These are phyloP conservation scores for Boletus semigastroideus DNA, from an alignment of 1,284 basidiomycete genomes.

Conservation along the genomic window DNA sequence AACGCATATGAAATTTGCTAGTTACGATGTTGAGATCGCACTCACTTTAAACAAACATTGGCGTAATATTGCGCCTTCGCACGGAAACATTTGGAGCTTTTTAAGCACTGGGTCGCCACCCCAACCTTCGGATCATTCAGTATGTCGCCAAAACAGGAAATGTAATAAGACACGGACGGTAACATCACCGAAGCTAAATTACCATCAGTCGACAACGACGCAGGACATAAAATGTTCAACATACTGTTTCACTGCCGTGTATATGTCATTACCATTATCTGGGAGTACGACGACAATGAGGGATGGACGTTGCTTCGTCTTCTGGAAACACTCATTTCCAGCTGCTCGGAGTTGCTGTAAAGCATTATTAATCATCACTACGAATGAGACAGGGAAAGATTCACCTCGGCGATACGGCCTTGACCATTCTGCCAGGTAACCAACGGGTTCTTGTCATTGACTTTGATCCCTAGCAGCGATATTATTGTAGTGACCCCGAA, in stretches of 20 bases:
- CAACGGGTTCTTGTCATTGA: conserved; percentile 42
- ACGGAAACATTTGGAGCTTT: conserved; percentile 56
- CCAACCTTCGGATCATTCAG: conserved; percentile 46
- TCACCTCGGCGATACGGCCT: conserved; percentile 48
- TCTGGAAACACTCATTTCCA: conserved; percentile 44
- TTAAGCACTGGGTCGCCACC: conserved; percentile 74
- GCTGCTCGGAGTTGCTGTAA: conserved; percentile 47
- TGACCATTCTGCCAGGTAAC: conserved; percentile 55
- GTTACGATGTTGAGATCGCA: background rate
- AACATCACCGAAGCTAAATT: conserved; percentile 65
- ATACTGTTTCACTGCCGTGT: conserved; percentile 73
- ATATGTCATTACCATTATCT: conserved; percentile 70
- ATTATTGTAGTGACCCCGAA: background rate
- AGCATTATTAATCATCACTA: conserved; percentile 1
- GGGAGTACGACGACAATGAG: conserved; percentile 71
- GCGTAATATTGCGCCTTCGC: conserved; percentile 75
- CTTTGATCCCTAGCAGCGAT: conserved; percentile 47
- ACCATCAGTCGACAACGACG: conserved; percentile 1
- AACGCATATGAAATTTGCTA: conserved; percentile 4
- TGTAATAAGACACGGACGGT: conserved; percentile 39
- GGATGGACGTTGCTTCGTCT: conserved; percentile 44
- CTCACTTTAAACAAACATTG: conserved; percentile 77
- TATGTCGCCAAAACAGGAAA: background rate
- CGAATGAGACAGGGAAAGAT: conserved; percentile 6
- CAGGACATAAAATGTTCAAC: conserved; percentile 28